Base-by-base conservation (phyloP, 148 eudicot species). In the Cornus suecica region DNA sequence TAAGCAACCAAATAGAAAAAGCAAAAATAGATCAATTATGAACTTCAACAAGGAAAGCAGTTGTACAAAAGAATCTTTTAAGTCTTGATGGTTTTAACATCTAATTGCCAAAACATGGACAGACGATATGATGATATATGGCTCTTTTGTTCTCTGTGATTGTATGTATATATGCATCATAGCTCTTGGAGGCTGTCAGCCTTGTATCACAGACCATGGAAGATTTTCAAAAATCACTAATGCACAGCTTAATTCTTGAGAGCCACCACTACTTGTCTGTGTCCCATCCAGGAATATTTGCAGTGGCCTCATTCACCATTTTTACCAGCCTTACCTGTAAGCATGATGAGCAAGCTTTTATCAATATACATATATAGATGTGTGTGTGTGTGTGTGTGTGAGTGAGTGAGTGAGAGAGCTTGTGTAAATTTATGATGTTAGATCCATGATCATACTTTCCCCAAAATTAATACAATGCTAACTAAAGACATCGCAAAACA, bases 271-370 rank as follows among this genome's bases (percentile, higher is more conserved):
- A 31, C 1, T 72, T 54, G 28, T 31, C 24, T 51, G 77, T 61
- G 1, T 83, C 87, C 91, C 89, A 88, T 48, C 73, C 70, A 9
- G 89, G 89, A 66, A 86, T 83, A 62, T 80, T 80, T 8, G 84
- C 83, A 71, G 83, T 65, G 8, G 91, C 91, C 79, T 88, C 89
- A 25, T 86, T 88, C 79, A 88, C 82, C 77, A 80, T 83, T 60
- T 77, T 69, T 20, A 84, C 86, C 28, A 88, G 84, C 63, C 80
- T 82, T 64, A 79, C 85, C 85, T 83, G 80, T 13, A 74, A 45
- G 54, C 61, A 24, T 27, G 27, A 60, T 29, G 32, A 8, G 5
- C 34, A 20, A n/a, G n/a, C n/a, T n/a, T n/a, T n/a, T n/a, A n/a
- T n/a, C n/a, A n/a, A n/a, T n/a, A n/a, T n/a, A n/a, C 23, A 58